Evolutionary conservation across 192 early-diverging fungal species (phyloP).

Genomic region (Spinellus fusiger): DNA sequence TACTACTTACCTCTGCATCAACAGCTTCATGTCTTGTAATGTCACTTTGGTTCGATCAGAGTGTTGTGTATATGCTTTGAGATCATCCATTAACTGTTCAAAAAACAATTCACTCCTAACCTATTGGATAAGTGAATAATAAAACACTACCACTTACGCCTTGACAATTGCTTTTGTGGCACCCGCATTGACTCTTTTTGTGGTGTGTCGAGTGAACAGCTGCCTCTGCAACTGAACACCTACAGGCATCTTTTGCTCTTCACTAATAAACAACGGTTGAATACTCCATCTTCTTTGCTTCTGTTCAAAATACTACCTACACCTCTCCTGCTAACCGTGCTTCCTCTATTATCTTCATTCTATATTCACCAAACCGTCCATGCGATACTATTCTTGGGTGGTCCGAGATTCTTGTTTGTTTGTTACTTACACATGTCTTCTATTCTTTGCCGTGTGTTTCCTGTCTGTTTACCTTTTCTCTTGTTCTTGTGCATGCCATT

Average conservation of each 20-base stretch:
- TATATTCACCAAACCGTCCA: too few relatives aligned
- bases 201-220: background rate
- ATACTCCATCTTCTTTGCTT: background rate
- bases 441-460: too few relatives aligned
- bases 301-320: too few relatives aligned
- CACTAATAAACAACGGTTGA: background rate
- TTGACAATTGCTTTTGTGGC: background rate
- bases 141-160: background rate
- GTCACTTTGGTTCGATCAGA: conserved; percentile 14
- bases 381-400: too few relatives aligned
- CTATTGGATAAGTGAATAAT: background rate
- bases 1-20: conserved; percentile 6
- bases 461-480: too few relatives aligned
- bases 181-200: background rate
- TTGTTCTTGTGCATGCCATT: too few relatives aligned
- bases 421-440: too few relatives aligned
- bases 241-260: background rate
- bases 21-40: background rate
- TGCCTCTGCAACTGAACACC: background rate
- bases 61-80: conserved; percentile 33
- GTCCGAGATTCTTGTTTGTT: too few relatives aligned
- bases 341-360: too few relatives aligned
- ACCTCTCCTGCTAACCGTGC: too few relatives aligned
- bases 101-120: conserved; percentile 31
- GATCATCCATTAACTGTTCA: conserved; percentile 29